Evolutionary conservation across 2,329 filamentous ascomycete genomes (phyloP), one percentile per base, ranked within the genome.

Genomic region (Aspergillus pseudoterreus): DNA sequence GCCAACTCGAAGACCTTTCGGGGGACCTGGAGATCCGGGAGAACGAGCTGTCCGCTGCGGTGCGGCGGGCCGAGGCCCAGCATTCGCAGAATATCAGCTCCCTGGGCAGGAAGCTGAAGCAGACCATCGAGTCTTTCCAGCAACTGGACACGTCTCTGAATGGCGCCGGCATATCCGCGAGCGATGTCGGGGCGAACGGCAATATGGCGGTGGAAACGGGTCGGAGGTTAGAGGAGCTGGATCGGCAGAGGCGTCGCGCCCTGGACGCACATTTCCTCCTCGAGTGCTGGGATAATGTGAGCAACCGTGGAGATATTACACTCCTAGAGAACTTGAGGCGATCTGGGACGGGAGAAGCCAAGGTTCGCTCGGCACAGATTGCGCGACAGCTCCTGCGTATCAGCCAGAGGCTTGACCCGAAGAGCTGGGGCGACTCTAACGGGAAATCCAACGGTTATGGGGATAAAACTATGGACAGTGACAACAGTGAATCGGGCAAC

Each of bases 231-330:
- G 94, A 99, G 74, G 92, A 97, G 70, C 79, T 99, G 53, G 94
- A 99, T 71, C 84, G 90, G 64, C 95, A 99, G 74, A 80, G 92
- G 61, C 86, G 90, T 66, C 81, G 92, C 53, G 94, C 94, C 30
- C 81, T 94, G 68, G 94, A 99, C 75, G 92, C 94, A 54, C 92
- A 89, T 67, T 97, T 97, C 68, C 74, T 99, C 53, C 91, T 99
- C 58, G 88, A 95, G 68, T 99, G 94, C 75, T 99, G 94, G 92
- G 84, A 90, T 38, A 92, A 97, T 65, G 90, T 99, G 61, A 92
- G 87, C 71, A 92, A 96, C 64, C 86, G 87, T 8, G 94, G 94
- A 3, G 85, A 94, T 61, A 79, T 97, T 50, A 87, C 88, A 8
- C 85, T 87, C n/a, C 74, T 99, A 44, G 90, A 97, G 69, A 91